These are phyloP conservation scores for Thymus mandschuricus DNA, from an alignment of 257 asterid genomes.

Conservation along the genomic window DNA sequence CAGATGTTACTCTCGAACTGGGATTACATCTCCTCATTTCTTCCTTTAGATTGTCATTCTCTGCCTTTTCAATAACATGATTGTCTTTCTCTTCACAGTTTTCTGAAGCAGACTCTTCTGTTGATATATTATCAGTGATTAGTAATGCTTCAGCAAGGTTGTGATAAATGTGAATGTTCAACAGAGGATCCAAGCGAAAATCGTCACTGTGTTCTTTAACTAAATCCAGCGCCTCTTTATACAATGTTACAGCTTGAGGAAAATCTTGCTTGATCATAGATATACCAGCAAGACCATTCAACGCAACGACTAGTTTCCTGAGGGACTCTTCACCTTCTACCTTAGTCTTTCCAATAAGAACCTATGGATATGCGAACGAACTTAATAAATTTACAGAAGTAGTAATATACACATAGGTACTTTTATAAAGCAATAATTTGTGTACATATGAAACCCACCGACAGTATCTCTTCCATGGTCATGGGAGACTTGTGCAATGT, in stretches of 20 bases:
- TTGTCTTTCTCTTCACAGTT: slow-evolving; percentile 34
- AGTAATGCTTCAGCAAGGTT: slow-evolving; percentile 80
- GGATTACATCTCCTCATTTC: slow-evolving; percentile 37
- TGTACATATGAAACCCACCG: slow-evolving; percentile 54
- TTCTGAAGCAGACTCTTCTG: slow-evolving; percentile 37
- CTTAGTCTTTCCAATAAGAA: slow-evolving; percentile 88
- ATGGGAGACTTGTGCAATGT: slow-evolving; percentile 91
- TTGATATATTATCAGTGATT: slow-evolving; percentile 38
- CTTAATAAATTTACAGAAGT: slow-evolving; percentile 21
- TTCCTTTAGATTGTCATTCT: slow-evolving; percentile 43
- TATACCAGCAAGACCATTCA: slow-evolving; percentile 97
- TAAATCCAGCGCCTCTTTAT: slow-evolving; percentile 78
- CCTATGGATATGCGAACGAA: slow-evolving; percentile 53
- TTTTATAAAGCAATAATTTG: slow-evolving; percentile 26
- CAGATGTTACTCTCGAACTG: slow-evolving; percentile 31
- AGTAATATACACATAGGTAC: slow-evolving; percentile 18
- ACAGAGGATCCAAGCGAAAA: slow-evolving; percentile 92
- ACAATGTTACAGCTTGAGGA: slow-evolving; percentile 69
- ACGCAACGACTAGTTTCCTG: slow-evolving; percentile 80
- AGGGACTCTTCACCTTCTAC: slow-evolving; percentile 97
- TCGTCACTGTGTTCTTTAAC: slow-evolving; percentile 77
- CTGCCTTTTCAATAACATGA: slow-evolving; percentile 35
- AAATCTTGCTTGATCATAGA: slow-evolving; percentile 80
- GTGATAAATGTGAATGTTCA: slow-evolving; percentile 87
- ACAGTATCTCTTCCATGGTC: slow-evolving; percentile 97